Evolutionary conservation across 208 protist species (phyloP).

Genomic region (Lotmaria passim): DNA sequence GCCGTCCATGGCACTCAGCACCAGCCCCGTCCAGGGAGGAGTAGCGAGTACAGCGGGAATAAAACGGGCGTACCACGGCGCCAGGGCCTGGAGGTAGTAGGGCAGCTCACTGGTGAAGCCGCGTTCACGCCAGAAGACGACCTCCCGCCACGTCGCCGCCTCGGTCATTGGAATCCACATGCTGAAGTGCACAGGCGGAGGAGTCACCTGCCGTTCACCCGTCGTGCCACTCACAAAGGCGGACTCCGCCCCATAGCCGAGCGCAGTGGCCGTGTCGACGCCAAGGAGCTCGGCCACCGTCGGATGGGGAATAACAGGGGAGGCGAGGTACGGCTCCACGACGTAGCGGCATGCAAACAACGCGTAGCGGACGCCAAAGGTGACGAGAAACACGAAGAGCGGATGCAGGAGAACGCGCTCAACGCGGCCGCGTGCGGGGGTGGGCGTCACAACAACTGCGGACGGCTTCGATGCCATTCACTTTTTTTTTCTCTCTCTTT

Average conservation of each 20-base stretch:
- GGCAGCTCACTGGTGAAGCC: slow-evolving; percentile 36
- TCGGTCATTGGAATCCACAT: slow-evolving; percentile 38
- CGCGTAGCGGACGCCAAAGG: slow-evolving; percentile 17
- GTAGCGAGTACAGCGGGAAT: slow-evolving; percentile 47
- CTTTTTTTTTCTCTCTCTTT: background rate
- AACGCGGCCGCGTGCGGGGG: background rate
- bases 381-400: slow-evolving; percentile 19
- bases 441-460: background rate
- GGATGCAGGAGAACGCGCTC: slow-evolving; percentile 27
- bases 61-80: slow-evolving; percentile 70
- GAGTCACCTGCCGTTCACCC: slow-evolving; percentile 24
- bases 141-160: slow-evolving; percentile 68
- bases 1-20: slow-evolving; percentile 67
- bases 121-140: slow-evolving; percentile 59
- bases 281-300: slow-evolving; percentile 20
- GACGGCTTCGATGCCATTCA: background rate
- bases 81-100: slow-evolving; percentile 45
- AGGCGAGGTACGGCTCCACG: slow-evolving; percentile 26
- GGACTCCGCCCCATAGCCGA: background rate
- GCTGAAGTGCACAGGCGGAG: slow-evolving; percentile 37
- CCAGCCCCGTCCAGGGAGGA: slow-evolving; percentile 35
- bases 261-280: background rate
- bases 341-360: slow-evolving; percentile 20
- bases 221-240: slow-evolving; percentile 21
- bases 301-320: slow-evolving; percentile 23